Conservation (phyloP, 202 grass and related monocot species). For the Hordeum pubiflorum region DNA sequence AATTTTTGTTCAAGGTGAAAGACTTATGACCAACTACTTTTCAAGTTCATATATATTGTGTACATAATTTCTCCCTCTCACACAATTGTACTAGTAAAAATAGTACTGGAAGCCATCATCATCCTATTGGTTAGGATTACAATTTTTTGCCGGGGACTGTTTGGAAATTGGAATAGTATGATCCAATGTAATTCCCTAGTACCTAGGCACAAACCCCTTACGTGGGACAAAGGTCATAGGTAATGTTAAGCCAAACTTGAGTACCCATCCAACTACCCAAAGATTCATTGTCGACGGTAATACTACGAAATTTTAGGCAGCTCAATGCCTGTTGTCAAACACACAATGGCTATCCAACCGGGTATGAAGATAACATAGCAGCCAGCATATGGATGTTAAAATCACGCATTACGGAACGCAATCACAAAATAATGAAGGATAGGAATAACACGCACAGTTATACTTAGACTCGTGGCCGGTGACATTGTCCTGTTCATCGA, state of each 20-base stretch:
- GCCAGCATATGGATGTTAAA: neutral
- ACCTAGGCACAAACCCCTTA: neutral
- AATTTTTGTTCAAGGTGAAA: no score
- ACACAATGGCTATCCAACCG: neutral
- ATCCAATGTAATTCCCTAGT: neutral
- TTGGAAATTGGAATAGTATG: neutral
- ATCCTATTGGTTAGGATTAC: neutral
- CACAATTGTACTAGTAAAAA: neutral
- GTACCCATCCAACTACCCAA: neutral
- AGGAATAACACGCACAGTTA: slow-evolving; percentile 46
- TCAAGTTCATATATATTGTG: no score
- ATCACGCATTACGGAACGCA: neutral
- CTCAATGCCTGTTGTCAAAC: neutral
- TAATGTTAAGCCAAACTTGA: neutral
- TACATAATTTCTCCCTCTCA: no score
- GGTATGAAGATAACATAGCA: neutral
- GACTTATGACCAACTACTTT: no score
- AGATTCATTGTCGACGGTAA: neutral
- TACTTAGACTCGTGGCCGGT: slow-evolving; percentile 85
- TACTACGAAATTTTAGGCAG: neutral
- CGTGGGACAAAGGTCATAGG: neutral
- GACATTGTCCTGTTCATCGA: slow-evolving; percentile 77
- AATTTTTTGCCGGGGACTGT: neutral
- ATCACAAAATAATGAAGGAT: neutral
- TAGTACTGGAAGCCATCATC: neutral